These are phyloP conservation scores for Dactylella cylindrospora DNA, from an alignment of 2,329 filamentous ascomycete genomes.

Conservation along the genomic window DNA sequence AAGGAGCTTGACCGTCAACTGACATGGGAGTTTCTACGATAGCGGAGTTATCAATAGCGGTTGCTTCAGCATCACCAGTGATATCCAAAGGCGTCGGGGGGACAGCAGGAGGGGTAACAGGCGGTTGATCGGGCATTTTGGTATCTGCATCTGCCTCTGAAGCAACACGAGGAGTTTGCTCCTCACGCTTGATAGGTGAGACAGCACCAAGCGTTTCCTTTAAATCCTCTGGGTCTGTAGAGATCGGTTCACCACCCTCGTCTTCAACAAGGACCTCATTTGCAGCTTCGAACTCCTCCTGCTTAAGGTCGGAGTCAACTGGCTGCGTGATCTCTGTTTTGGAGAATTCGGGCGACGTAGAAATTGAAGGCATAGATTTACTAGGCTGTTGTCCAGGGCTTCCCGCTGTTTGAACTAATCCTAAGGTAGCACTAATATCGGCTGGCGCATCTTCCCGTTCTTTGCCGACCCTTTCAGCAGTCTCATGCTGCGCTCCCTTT, in stretches of 20 bases:
- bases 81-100: conserved; percentile 24
- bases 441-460: too few relatives aligned
- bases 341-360: too few relatives aligned
- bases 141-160: neutral
- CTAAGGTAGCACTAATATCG: too few relatives aligned
- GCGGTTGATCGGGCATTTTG: neutral
- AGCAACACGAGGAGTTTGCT: conserved; percentile 14
- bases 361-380: too few relatives aligned
- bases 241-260: too few relatives aligned
- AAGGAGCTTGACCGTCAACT: conserved; percentile 15
- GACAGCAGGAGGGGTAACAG: conserved; percentile 7
- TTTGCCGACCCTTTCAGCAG: too few relatives aligned
- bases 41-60: conserved; percentile 25
- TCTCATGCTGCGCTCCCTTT: neutral
- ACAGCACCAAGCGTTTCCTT: neutral
- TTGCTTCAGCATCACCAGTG: conserved; percentile 7
- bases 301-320: too few relatives aligned
- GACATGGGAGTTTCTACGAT: conserved; percentile 41
- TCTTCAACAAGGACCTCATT: too few relatives aligned
- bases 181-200: conserved; percentile 19
- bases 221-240: neutral
- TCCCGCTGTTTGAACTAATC: too few relatives aligned
- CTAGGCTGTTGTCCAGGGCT: too few relatives aligned
- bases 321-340: too few relatives aligned
- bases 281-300: too few relatives aligned